A percentile compares a stretch with the other conserved stretches of the same genome.
These are phyloP conservation scores for Piper longum DNA, from an alignment of 164 flowering plant genomes.

Conservation along the genomic window DNA sequence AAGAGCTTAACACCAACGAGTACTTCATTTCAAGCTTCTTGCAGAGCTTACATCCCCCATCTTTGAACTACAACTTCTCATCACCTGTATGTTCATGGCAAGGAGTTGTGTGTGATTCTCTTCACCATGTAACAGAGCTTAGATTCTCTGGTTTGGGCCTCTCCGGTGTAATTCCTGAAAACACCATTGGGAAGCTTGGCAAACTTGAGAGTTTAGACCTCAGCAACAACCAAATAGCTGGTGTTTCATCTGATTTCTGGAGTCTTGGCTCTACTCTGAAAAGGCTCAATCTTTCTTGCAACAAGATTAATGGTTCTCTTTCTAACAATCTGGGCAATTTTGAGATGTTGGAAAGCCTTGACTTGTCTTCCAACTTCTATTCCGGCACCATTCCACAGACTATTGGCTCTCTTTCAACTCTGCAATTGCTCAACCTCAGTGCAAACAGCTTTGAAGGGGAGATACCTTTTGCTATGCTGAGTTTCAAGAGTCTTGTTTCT, in stretches of 20 bases:
- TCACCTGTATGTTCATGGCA: slow-evolving; percentile 59
- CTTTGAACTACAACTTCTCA: slow-evolving; percentile 24
- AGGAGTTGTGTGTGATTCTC: slow-evolving; percentile 48
- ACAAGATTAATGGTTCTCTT: slow-evolving; percentile 42
- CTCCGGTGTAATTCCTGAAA: slow-evolving; percentile 69
- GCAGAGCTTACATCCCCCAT: slow-evolving; percentile 43
- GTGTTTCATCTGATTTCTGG: slow-evolving; percentile 75
- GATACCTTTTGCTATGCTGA: slow-evolving; percentile 39
- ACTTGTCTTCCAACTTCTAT: slow-evolving; percentile 56
- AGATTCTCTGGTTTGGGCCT: slow-evolving; percentile 44
- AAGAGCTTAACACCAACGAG: slow-evolving; percentile 64
- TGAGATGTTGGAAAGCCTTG: slow-evolving; percentile 41
- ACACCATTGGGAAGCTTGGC: slow-evolving; percentile 61
- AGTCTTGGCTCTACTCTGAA: slow-evolving; percentile 41
- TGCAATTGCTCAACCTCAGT: slow-evolving; percentile 40
- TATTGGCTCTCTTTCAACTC: slow-evolving; percentile 34
- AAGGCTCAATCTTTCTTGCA: slow-evolving; percentile 49
- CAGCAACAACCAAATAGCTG: slow-evolving; percentile 58
- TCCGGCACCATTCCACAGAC: slow-evolving; percentile 50
- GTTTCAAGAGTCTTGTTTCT: slow-evolving; percentile 31
- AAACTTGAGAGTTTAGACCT: slow-evolving; percentile 61
- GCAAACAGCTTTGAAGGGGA: slow-evolving; percentile 38
- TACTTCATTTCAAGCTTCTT: slow-evolving; percentile 55
- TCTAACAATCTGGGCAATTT: slow-evolving; percentile 68
- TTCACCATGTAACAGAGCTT: slow-evolving; percentile 29